Evolutionary conservation across 306 rosid species (phyloP).

Genomic region (Vigna nakashimae): DNA sequence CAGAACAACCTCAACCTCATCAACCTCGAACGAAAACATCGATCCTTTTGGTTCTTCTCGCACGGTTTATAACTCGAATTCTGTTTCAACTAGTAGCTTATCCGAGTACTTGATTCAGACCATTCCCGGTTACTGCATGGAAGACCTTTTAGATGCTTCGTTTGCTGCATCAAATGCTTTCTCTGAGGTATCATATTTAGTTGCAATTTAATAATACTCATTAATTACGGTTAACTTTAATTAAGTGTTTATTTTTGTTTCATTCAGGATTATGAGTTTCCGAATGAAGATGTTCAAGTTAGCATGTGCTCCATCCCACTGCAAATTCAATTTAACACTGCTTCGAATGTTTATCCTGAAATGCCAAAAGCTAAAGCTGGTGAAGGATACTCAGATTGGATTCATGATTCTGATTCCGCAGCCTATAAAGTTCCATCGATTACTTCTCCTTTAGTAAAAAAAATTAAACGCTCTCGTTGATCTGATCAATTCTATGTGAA

Average conservation of each 20-base stretch:
- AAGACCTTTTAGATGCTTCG: slow-evolving; percentile 75
- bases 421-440: slow-evolving; percentile 36
- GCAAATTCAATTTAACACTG: slow-evolving; percentile 11
- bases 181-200: slow-evolving; percentile 51
- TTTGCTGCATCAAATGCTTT: slow-evolving; percentile 50
- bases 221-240: not conserved
- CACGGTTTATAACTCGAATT: slow-evolving; percentile 43
- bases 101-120: slow-evolving; percentile 80
- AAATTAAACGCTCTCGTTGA: slow-evolving; percentile 18
- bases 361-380: slow-evolving; percentile 19
- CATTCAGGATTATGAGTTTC: slow-evolving; percentile 45
- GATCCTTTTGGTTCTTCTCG: slow-evolving; percentile 10
- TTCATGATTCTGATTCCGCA: slow-evolving; percentile 3
- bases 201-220: too few species aligned
- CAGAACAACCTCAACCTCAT: slow-evolving; percentile 19
- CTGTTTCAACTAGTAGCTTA: slow-evolving; percentile 70
- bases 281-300: slow-evolving; percentile 38
- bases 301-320: slow-evolving; percentile 18
- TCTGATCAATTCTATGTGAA: slow-evolving; percentile 1
- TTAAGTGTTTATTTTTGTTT: not conserved
- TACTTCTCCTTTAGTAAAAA: slow-evolving; percentile 42
- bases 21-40: slow-evolving; percentile 14
- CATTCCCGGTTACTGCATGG: slow-evolving; percentile 79
- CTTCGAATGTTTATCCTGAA: slow-evolving; percentile 27
- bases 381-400: slow-evolving; percentile 41